Percentiles rank a stretch among this genome's conserved stretches.
phyloP scores from a whole-genome alignment of 345 rosid genomes.

The Cardamine occulta region DNA sequence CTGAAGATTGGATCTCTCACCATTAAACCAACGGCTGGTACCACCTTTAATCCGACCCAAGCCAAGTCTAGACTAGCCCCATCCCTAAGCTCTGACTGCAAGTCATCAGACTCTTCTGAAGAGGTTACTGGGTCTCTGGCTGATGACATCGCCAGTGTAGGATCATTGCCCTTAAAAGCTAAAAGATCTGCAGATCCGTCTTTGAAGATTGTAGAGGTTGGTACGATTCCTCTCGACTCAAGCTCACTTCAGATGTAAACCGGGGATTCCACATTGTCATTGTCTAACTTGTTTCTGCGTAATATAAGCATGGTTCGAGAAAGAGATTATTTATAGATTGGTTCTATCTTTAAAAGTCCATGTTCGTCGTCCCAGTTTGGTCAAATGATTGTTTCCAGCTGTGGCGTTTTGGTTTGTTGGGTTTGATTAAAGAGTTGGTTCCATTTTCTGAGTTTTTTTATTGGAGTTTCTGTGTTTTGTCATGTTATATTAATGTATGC shows the following conservation, averaged over 20 bases:
- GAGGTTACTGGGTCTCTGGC: conserved; percentile 18
- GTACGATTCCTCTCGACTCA: conserved; percentile 66
- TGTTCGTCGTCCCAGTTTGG: background rate
- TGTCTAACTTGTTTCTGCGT: conserved; percentile 16
- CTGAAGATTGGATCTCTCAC: conserved; percentile 30
- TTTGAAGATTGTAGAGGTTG: conserved; percentile 47
- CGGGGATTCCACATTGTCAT: background rate
- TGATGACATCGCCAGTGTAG: conserved; percentile 58
- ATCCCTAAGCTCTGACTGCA: background rate
- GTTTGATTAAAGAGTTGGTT: background rate
- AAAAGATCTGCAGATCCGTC: conserved; percentile 43
- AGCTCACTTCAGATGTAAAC: conserved; percentile 45
- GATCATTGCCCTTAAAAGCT: conserved; percentile 75
- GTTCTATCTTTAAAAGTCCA: background rate
- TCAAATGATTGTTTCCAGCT: conserved; percentile 12
- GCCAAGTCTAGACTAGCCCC: conserved; percentile 7
- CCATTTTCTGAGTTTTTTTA: background rate
- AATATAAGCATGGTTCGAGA: conserved; percentile 17
- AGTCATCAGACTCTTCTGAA: conserved; percentile 24
- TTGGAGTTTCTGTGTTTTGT: background rate
- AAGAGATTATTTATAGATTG: conserved; percentile 31
- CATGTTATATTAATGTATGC: background rate
- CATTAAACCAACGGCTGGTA: conserved; percentile 26
- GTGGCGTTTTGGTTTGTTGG: conserved; percentile 19
- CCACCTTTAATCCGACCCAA: background rate